phyloP scores from a whole-genome alignment of 2,329 filamentous ascomycete species.

The Grosmannia serpens region DNA sequence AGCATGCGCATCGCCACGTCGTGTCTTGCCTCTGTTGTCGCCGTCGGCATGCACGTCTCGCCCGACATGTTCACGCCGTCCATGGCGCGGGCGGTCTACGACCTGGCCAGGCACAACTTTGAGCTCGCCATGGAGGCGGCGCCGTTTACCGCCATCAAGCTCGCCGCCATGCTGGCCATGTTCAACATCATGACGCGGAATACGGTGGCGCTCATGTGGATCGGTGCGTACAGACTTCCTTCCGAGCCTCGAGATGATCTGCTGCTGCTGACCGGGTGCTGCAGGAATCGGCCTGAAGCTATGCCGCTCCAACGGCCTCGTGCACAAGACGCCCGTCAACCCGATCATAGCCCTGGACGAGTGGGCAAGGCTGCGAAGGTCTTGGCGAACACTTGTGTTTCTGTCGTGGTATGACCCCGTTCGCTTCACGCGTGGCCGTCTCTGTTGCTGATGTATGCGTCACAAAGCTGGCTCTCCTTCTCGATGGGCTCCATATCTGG shows the following conservation, averaged over 20 bases:
- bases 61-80: constrained; percentile 10
- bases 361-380: constrained; percentile 15
- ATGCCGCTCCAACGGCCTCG: constrained; percentile 14
- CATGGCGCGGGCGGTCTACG: constrained; percentile 14
- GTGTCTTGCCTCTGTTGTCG: constrained; percentile 16
- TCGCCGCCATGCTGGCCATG: constrained; percentile 19
- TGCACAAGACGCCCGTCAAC: constrained; percentile 5
- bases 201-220: constrained; percentile 18
- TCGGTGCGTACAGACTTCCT: too few relatives aligned
- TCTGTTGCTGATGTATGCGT: neutral
- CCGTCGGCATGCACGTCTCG: constrained; percentile 19
- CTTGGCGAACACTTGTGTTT: constrained; percentile 20
- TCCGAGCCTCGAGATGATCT: too few relatives aligned
- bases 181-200: constrained; percentile 20
- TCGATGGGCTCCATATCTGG: constrained; percentile 20
- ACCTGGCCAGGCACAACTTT: constrained; percentile 17
- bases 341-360: constrained; percentile 3
- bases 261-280: too few relatives aligned
- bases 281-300: constrained; percentile 18
- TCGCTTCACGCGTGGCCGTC: neutral
- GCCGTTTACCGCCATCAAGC: constrained; percentile 18
- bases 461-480: constrained; percentile 18
- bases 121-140: constrained; percentile 15
- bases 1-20: constrained; percentile 11
- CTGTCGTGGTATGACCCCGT: constrained; percentile 15